phyloP scores from a whole-genome alignment of 208 protist species.

The Leishmania lainsoni region DNA sequence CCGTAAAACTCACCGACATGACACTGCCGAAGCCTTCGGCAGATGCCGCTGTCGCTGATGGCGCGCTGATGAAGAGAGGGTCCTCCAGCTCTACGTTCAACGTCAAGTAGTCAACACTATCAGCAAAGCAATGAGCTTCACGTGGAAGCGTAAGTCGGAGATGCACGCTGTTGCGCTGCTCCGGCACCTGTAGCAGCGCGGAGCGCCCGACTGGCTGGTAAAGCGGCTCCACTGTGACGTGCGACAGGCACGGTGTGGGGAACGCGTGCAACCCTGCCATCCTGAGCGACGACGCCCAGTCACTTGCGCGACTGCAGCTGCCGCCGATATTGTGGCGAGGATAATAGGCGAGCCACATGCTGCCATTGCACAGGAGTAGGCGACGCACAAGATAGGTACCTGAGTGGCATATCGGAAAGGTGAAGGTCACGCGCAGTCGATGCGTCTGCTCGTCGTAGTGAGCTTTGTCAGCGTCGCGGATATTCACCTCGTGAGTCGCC shows the following conservation, averaged over 20 bases:
- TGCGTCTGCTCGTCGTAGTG: conserved; percentile 38
- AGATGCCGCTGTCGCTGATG: background rate
- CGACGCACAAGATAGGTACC: conserved; percentile 63
- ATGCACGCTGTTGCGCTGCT: conserved; percentile 59
- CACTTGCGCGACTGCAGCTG: background rate
- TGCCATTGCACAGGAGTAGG: conserved; percentile 46
- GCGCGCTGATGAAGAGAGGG: conserved; percentile 14
- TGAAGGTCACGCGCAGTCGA: conserved; percentile 40
- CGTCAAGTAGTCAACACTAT: conserved; percentile 54
- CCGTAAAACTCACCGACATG: background rate
- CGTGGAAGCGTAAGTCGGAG: conserved; percentile 40
- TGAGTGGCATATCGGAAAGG: conserved; percentile 61
- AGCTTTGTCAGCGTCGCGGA: conserved; percentile 22
- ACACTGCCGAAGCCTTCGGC: background rate
- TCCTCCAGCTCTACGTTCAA: conserved; percentile 60
- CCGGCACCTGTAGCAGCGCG: conserved; percentile 41
- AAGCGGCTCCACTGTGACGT: conserved; percentile 7
- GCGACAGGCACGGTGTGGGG: background rate
- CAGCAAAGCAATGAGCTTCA: conserved; percentile 74
- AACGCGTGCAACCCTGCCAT: background rate
- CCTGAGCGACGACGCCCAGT: background rate
- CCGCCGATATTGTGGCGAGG: conserved; percentile 14
- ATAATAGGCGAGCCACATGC: conserved; percentile 41
- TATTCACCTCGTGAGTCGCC: conserved; percentile 59
- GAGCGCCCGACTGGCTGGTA: conserved; percentile 13